Base-by-base conservation (phyloP, 2,329 filamentous ascomycete genomes). In the Fusarium sp. region DNA sequence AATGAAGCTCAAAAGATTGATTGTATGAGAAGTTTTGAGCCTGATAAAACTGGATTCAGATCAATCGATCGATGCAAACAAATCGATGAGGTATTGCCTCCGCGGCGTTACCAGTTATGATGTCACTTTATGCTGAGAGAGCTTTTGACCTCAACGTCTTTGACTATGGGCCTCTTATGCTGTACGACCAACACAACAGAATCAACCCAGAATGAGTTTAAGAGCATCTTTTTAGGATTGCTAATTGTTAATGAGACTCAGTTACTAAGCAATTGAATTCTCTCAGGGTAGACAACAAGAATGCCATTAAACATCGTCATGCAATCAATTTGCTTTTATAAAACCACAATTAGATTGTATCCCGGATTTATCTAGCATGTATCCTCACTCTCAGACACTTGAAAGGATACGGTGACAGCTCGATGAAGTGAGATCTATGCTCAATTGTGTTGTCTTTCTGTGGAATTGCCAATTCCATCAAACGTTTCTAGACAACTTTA, bases 71-170 rank as follows among this genome's bases (percentile, higher is more conserved):
- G 28, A 51, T 51, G 49, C 31, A 51, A 51, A 25, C 16, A 54
- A 62, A 51, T 69, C 34, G 51, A 58, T 54, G 55, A 69, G 66
- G 59, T 64, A 64, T 64, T 64, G 59, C n/a, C 50, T 41, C 39
- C 56, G 25, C 19, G 25, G 42, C 18, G 52, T 69, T 65, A 69
- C 63, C 25, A 41, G 16, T 54, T 42, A 71, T 71, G 68, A 71
- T 71, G 68, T 71, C 68, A 71, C 60, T 56, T 62, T 67, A 39
- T 49, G 21, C 23, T 23, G 41, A 37, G 19, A 61, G 62, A 66
- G 52, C 56, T 48, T 54, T 54, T 21, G 25, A 44, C 43, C 39
- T 54, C 23, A n/a, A 49, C 52, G 43, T 49, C 31, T 37, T n/a
- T 37, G 34, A 37, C 5, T 55, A 26, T 46, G 21, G 41, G 31